Evolutionary conservation across 1,284 basidiomycete species (phyloP), one percentile per base, ranked within the genome.

Genomic region (Ceratobasidium sp.): DNA sequence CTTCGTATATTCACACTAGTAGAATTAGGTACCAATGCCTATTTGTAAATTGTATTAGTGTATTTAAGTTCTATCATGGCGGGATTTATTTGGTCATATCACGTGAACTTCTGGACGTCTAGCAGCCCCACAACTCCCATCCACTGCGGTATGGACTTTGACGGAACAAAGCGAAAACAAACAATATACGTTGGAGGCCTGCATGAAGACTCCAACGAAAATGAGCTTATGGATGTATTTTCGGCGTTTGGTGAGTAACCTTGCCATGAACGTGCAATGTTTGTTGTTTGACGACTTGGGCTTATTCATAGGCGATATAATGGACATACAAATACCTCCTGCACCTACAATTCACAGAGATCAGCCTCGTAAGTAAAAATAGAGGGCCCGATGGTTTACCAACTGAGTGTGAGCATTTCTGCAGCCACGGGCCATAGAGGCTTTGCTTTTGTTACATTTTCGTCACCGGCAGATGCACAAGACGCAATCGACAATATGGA

Each of bases 401-500:
- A 10, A 64, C 77, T 70, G 60, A 70, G 79, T 79, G 76, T 80
- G 67, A 18, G 75, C 78, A 77, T 77, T 71, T n/a, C 18, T 33
- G 64, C 42, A 93, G 93, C 92, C 79, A 85, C 86, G 33, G 95
- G 93, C 85, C 94, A 95, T 84, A 91, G 94, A 71, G 94, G 94
- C 20, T 95, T 94, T 84, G 94, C 91, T 2, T 95, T 95, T 82
- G 90, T 95, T 66, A 95, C 94, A 12, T 95, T 89, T 82, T 86
- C 89, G 7, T 93, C 93, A 2, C 82, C 92, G 20, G 89, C 88
- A 39, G 94, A 95, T 84, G 94, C 94, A 12, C 93, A 94, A 83
- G 94, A 95, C 84, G 94, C 94, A 63, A 95, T 95, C 80, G 94
- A 95, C 87, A 95, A 95, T 85, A 95, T 95, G 94, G 94, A 95